A percentile compares a stretch with the other conserved stretches of the same genome.
Evolutionary conservation across 164 flowering plant genomes (phyloP).

Genomic region (Brasenia schreberi): DNA sequence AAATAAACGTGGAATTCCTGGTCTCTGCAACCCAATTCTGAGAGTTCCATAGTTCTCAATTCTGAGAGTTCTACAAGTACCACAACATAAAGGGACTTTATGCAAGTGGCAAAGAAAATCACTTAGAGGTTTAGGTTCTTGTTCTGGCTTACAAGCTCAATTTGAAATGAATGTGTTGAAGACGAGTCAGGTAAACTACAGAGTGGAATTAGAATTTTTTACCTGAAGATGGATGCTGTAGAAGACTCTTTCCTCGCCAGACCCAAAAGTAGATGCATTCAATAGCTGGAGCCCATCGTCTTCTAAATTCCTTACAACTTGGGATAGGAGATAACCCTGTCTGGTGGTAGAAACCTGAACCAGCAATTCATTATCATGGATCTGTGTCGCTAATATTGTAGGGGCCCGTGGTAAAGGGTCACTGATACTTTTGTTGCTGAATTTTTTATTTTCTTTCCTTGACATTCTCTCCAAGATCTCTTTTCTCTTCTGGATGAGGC

Average conservation of each 20-base stretch:
- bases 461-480: constrained; percentile 22
- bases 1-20: too few relatives aligned
- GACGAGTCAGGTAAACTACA: too few relatives aligned
- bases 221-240: constrained; percentile 51
- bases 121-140: too few relatives aligned
- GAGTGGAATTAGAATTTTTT: not conserved
- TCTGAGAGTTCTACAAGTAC: too few relatives aligned
- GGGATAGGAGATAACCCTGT: constrained; percentile 18
- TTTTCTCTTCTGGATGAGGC: constrained; percentile 25
- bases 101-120: too few relatives aligned
- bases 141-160: too few relatives aligned
- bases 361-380: constrained; percentile 31
- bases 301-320: constrained; percentile 30
- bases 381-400: constrained; percentile 15
- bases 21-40: too few relatives aligned
- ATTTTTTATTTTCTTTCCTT: constrained; percentile 5
- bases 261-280: constrained; percentile 35
- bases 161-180: too few relatives aligned
- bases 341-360: constrained; percentile 26
- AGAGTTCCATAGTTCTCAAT: too few relatives aligned
- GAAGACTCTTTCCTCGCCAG: constrained; percentile 29
- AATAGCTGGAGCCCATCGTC: constrained; percentile 28
- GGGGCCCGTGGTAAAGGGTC: constrained; percentile 1
- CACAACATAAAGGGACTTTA: too few relatives aligned
- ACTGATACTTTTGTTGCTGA: constrained; percentile 1